Percentiles rank a stretch among this genome's conserved stretches.
Evolutionary conservation across 768 basidiomycete species (phyloP).

Genomic region (Tremella fuciformis): DNA sequence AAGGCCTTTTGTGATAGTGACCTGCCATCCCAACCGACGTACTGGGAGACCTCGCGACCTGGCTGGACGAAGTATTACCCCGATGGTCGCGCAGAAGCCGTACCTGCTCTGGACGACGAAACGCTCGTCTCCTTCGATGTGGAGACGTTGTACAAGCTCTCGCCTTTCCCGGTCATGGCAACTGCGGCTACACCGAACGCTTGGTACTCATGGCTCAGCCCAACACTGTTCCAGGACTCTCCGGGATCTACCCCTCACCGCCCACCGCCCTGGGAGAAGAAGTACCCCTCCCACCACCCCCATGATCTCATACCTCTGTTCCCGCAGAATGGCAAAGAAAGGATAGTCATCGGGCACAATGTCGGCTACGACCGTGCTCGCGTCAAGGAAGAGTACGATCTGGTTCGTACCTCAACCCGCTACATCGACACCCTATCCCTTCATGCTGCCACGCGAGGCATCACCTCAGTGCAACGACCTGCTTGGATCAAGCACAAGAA

Average conservation of each 20-base stretch:
- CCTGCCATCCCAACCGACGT: constrained; percentile 64
- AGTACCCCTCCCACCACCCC: constrained; percentile 20
- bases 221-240: constrained; percentile 52
- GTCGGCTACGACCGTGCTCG: constrained; percentile 89
- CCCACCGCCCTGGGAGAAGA: constrained; percentile 30
- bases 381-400: constrained; percentile 74
- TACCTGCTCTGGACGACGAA: constrained; percentile 62
- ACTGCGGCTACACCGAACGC: constrained; percentile 74
- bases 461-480: constrained; percentile 89
- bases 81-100: constrained; percentile 74
- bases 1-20: constrained; percentile 58
- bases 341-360: constrained; percentile 87
- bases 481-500: constrained; percentile 87
- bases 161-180: constrained; percentile 76
- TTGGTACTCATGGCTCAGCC: constrained; percentile 97
- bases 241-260: constrained; percentile 4
- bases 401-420: constrained; percentile 66
- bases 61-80: constrained; percentile 89
- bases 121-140: constrained; percentile 82
- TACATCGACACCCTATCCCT: constrained; percentile 94
- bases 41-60: constrained; percentile 58
- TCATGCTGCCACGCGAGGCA: constrained; percentile 88
- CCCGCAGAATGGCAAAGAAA: constrained; percentile 3
- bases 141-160: constrained; percentile 78
- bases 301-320: constrained; percentile 48